These are phyloP conservation scores for Plenodomus tracheiphilus DNA, from an alignment of 2,329 filamentous ascomycete species.

Conservation along the genomic window DNA sequence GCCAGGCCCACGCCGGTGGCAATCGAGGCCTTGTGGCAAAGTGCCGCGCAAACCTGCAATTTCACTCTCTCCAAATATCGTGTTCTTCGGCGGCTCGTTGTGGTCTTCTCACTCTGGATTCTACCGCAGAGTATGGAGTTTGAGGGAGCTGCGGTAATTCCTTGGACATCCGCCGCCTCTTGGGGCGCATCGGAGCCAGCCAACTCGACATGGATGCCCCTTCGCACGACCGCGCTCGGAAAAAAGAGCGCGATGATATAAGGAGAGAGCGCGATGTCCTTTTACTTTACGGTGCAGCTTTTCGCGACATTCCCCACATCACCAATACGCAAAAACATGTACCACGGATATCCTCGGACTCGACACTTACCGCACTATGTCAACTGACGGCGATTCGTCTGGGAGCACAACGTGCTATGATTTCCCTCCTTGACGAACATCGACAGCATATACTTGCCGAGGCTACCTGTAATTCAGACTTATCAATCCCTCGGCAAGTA, in stretches of 20 bases:
- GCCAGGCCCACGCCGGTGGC: too few relatives aligned
- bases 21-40: too few relatives aligned
- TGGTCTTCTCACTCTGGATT: background rate
- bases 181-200: background rate
- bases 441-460: slow-evolving; percentile 45
- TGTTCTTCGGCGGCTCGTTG: too few relatives aligned
- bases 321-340: slow-evolving; percentile 15
- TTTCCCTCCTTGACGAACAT: slow-evolving; percentile 42
- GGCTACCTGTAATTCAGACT: slow-evolving; percentile 33
- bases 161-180: background rate
- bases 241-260: background rate
- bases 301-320: slow-evolving; percentile 27
- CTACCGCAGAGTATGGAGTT: background rate
- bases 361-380: slow-evolving; percentile 38
- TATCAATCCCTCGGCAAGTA: slow-evolving; percentile 22
- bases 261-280: slow-evolving; percentile 34
- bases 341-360: slow-evolving; percentile 28
- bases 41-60: too few relatives aligned
- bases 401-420: slow-evolving; percentile 35
- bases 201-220: background rate
- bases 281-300: slow-evolving; percentile 29
- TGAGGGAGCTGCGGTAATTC: background rate
- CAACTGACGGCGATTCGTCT: slow-evolving; percentile 43
- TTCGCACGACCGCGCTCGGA: background rate
- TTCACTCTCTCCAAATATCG: too few relatives aligned